Base-by-base conservation (phyloP, 768 basidiomycete species). In the Sporobolomyces phaffii region DNA sequence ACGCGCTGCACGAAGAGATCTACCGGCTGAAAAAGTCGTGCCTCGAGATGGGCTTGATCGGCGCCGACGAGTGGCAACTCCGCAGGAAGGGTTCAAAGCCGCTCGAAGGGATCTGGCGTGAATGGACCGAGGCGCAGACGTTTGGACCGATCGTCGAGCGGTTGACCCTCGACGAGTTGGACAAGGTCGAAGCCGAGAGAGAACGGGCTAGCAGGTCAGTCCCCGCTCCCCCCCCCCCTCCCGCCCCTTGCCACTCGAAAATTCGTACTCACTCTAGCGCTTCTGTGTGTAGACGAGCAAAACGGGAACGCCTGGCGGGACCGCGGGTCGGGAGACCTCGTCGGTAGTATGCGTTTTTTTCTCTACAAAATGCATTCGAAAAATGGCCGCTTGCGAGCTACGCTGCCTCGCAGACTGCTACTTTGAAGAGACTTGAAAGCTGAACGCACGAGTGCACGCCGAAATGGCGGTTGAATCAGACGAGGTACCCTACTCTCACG, bases 1-100 rank as follows among this genome's bases (percentile, higher is more conserved):
- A 93, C 76, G 93, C 96, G 2, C 79, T 99, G 20, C 91, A 94
- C 77, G 96, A 97, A 75, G 96, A 99, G 75, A 83, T 99, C 49
- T 81, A 94, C 74, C 90, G 90, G 76, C 91, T 96, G 77, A 97
- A 94, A 77, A 90, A 89, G 73, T 92, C 96, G 76, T 90, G 88
- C 7, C 84, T 97, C 38, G 96, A 98, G 75, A 89, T 91, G 85
- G 91, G 94, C 24, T 85, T 98, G 33, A 82, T 97, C 48, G 85
- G 84, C 13, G 84, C 65, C 34, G 68, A 65, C 29, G 84, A 83
- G 62, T 76, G 80, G 76, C 82, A 84, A 61, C 68, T 87, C 66
- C 76, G 87, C 75, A 67, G 73, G 28, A 80, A 86, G 33, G 93
- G 91, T 3, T 88, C 91, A 11, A 90, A 88, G 78, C 80, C 83